A percentile compares a stretch with the other conserved stretches of the same genome.
phyloP scores from a whole-genome alignment of 2,329 filamentous ascomycete species.

The Aspergillus ochraceoroseus region DNA sequence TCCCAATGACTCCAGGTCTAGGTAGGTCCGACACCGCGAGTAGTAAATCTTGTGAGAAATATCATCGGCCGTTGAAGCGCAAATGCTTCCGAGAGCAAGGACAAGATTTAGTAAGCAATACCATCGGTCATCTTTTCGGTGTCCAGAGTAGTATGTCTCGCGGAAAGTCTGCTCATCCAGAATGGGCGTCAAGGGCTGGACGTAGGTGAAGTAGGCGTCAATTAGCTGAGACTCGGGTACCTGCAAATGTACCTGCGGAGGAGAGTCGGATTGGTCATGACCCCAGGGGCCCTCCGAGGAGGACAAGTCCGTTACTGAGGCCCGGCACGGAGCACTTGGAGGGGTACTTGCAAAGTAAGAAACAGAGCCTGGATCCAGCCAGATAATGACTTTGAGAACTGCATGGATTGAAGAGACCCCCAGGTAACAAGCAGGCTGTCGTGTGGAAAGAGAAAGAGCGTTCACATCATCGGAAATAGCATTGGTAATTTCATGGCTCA shows the following conservation, averaged over 20 bases:
- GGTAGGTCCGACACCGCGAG: slow-evolving; percentile 60
- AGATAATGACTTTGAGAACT: slow-evolving; percentile 64
- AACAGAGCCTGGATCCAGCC: slow-evolving; percentile 50
- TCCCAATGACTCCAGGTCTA: slow-evolving; percentile 63
- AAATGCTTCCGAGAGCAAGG: slow-evolving; percentile 69
- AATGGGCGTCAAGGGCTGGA: slow-evolving; percentile 68
- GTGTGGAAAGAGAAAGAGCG: slow-evolving; percentile 59
- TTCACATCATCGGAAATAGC: slow-evolving; percentile 67
- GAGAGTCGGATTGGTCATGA: slow-evolving; percentile 37
- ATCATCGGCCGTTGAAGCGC: slow-evolving; percentile 58
- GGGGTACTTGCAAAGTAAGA: slow-evolving; percentile 46
- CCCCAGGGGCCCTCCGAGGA: slow-evolving; percentile 20
- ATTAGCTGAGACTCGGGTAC: slow-evolving; percentile 63
- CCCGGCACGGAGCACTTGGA: slow-evolving; percentile 16
- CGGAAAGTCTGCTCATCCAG: slow-evolving; percentile 67
- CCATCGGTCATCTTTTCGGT: slow-evolving; percentile 64
- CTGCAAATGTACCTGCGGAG: slow-evolving; percentile 52
- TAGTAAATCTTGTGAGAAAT: slow-evolving; percentile 67
- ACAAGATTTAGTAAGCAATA: slow-evolving; percentile 70
- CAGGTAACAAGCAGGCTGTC: slow-evolving; percentile 61
- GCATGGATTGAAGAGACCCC: slow-evolving; percentile 72
- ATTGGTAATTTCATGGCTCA: slow-evolving; percentile 53
- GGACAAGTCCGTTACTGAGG: slow-evolving; percentile 21
- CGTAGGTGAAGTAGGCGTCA: slow-evolving; percentile 69
- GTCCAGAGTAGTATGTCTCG: slow-evolving; percentile 58